These are phyloP conservation scores for Bidens hawaiensis DNA, from an alignment of 140 eudicot genomes.

Conservation along the genomic window DNA sequence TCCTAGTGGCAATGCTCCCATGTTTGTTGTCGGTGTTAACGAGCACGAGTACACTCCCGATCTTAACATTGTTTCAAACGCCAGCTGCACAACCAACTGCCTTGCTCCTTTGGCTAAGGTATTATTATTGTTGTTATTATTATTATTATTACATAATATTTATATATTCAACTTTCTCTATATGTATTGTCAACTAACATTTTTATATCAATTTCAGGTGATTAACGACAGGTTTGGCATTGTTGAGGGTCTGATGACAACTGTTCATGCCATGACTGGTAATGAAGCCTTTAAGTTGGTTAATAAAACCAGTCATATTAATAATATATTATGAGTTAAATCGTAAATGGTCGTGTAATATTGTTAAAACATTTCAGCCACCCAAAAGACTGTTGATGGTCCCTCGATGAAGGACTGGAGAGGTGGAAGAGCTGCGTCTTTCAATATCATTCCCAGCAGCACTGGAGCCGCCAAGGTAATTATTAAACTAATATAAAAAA, in stretches of 20 bases:
- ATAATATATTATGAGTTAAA: background rate
- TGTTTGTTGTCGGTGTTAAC: conserved; percentile 97
- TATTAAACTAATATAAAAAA: background rate
- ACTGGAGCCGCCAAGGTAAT: conserved; percentile 99
- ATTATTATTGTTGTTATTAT: background rate
- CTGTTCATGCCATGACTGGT: conserved; percentile 96
- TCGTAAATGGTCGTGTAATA: too few relatives aligned
- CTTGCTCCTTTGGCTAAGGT: conserved; percentile 99
- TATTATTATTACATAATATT: too few relatives aligned
- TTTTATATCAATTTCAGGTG: conserved; percentile 39
- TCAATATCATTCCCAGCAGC: conserved; percentile 98
- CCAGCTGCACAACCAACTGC: conserved; percentile 97
- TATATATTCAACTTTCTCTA: too few relatives aligned
- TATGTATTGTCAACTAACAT: background rate
- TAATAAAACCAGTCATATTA: background rate
- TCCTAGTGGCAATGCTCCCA: conserved; percentile 95
- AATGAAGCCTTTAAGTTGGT: conserved; percentile 11
- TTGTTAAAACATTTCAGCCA: conserved; percentile 39
- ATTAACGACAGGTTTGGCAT: conserved; percentile 91
- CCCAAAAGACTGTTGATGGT: conserved; percentile 97
- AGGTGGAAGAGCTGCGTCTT: conserved; percentile 99
- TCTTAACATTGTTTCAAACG: conserved; percentile 78
- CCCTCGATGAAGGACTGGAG: conserved; percentile 99
- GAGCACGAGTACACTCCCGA: conserved; percentile 93
- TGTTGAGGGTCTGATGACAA: conserved; percentile 98